Evolutionary conservation across 495 filamentous ascomycete genomes (phyloP), one percentile per base, ranked within the genome.

Genomic region (Echria macrotheca): DNA sequence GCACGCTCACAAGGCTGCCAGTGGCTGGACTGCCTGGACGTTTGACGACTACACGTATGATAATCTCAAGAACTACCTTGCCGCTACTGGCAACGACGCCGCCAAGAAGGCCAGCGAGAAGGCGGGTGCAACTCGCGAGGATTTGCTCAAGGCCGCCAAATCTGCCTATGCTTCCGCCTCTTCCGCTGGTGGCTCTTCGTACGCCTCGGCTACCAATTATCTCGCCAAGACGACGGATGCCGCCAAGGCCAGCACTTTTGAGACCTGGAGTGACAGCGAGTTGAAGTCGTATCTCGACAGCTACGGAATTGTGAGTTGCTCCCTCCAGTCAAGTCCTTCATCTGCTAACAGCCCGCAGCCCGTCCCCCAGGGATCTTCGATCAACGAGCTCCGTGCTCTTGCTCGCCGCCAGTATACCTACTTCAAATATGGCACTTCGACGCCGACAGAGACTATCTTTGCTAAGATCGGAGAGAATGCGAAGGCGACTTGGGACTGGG

Each of bases 31-130:
- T 47, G 82, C 85, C 17, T 91, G 88, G 85, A 91, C 83, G 25
- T 93, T 89, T 66, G 86, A 93, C 56, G 89, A 88, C 42, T 86
- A 85, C 72, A 85, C 83, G 8, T 77, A 77, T 50, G 85, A 91
- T 21, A 86, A 88, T 64, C 67, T 94, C 32, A 82, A 81, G 69
- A 74, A 78, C 36, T 94, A 87, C 53, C 72, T 94, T 4, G 72
- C 75, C 3, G 71, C 72, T 10, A 69, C 66, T 47, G 76, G 75
- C 7, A 65, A 81, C 45, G 71, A 72, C 5, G 79, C 86, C 25
- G 89, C 86, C 21, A 69, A 84, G 58, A 88, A 87, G 68, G 77
- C 73, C 3, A 75, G 77, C 15, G 73, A 83, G 53, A 80, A 84
- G 59, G 74, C 79, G 24, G 76, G 72, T 55, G 79, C 80, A 22